Conservation (phyloP, 305 asterid species). For the Solanum hybrid region DNA sequence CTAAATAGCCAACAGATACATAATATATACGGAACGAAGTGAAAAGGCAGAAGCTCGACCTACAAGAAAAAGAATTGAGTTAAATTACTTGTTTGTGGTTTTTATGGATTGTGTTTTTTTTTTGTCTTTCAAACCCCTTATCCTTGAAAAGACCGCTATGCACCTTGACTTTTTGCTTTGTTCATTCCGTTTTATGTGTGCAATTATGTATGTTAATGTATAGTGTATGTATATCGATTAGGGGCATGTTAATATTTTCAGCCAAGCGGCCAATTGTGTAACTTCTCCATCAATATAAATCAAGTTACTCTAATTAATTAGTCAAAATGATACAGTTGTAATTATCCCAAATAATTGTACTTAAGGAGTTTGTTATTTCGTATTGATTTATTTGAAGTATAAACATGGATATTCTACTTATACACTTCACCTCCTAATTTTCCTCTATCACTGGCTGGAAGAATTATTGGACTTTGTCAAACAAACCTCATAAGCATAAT, state of each 20-base stretch:
- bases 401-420: neutral
- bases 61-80: neutral
- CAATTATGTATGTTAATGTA: neutral
- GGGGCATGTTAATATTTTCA: neutral
- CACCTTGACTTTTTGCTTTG: neutral
- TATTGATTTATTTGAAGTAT: neutral
- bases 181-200: neutral
- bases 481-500: neutral
- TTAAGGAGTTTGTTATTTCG: conserved; percentile 1
- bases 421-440: conserved; percentile 2
- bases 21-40: neutral
- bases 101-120: neutral
- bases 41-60: neutral
- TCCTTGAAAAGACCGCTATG: neutral
- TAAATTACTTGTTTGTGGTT: neutral
- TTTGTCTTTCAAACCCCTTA: neutral
- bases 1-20: neutral
- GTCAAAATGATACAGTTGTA: neutral
- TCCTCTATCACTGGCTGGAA: neutral
- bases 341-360: neutral
- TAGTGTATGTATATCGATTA: neutral
- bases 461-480: neutral
- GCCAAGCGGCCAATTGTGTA: neutral
- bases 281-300: neutral
- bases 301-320: neutral